Evolutionary conservation across 2,329 filamentous ascomycete genomes (phyloP), one percentile per base, ranked within the genome.

Genomic region (Cytospora paraplurivora): DNA sequence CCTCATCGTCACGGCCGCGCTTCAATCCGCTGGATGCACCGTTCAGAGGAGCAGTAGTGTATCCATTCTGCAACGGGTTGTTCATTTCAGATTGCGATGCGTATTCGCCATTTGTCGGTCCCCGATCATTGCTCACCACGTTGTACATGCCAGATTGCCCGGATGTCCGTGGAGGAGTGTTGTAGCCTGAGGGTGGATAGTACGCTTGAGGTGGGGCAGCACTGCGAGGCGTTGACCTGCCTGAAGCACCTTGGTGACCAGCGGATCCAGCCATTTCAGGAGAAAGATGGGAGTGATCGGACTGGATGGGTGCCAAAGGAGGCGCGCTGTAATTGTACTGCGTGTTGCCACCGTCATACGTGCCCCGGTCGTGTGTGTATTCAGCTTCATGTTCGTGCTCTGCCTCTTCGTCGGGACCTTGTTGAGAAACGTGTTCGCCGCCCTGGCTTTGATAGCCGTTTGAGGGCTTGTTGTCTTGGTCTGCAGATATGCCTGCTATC

Each of bases 61-160:
- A 92, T 11, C 84, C 85, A 69, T 86, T 87, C 58, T 84, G 77
- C 75, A 88, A 79, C 19, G 81, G 75, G 65, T 75, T 77, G 49
- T 76, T 75, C 75, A 88, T 80, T 69, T 90, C 88, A 6, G 83
- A 78, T 32, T 90, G 82, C 17, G 87, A 82, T 38, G 85, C 84
- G 73, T 96, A 96, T 35, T 81, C 83, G n/a, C 89, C 89, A 69
- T 91, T 92, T 19, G 84, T 79, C 12, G 86, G 76, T 35, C 80
- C 85, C 33, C 91, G 85, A 65, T 92, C 90, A 73, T 91, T 92
- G 74, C 89, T 93, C 79, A 96, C 93, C 67, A 96, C 89, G 75
- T 88, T 96, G 82, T 96, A 96, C 57, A 97, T 96, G 80, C 91
- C 93, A 0, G 91, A 88, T 4, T 89, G 84, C 65, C 87, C 82